A percentile compares a stretch with the other conserved stretches of the same genome.
phyloP scores from a whole-genome alignment of 1,284 basidiomycete species.

The Apiotrichum domesticum region DNA sequence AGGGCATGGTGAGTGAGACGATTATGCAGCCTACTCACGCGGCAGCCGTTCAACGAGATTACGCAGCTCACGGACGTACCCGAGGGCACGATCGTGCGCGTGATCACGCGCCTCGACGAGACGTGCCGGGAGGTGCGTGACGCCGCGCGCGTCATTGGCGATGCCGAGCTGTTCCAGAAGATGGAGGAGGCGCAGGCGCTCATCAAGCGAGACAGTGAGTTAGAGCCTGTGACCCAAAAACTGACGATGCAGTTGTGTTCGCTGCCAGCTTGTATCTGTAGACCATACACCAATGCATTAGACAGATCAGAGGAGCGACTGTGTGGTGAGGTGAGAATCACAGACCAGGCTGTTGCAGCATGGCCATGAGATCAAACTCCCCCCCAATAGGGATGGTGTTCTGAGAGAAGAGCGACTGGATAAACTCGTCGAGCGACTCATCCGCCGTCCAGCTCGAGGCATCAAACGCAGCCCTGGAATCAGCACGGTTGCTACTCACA shows the following conservation, averaged over 20 bases:
- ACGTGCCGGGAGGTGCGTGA: slow-evolving; percentile 95
- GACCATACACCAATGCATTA: background rate
- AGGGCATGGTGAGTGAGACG: slow-evolving; percentile 72
- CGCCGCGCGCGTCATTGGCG: slow-evolving; percentile 94
- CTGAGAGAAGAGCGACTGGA: background rate
- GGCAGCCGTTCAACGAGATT: slow-evolving; percentile 89
- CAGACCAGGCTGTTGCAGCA: too few relatives aligned
- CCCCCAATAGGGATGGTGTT: background rate
- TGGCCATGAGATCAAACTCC: background rate
- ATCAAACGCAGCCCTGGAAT: background rate
- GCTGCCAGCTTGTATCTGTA: slow-evolving; percentile 80
- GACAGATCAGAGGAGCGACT: too few relatives aligned
- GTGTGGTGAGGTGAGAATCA: too few relatives aligned
- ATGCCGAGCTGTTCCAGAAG: slow-evolving; percentile 89
- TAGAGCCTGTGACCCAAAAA: too few relatives aligned
- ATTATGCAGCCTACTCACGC: background rate
- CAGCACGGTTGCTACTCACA: too few relatives aligned
- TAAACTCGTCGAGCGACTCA: background rate
- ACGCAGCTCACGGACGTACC: slow-evolving; percentile 87
- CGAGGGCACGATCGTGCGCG: slow-evolving; percentile 94
- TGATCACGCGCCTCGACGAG: slow-evolving; percentile 93
- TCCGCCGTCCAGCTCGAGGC: background rate
- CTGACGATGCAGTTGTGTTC: slow-evolving; percentile 59
- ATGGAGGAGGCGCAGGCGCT: slow-evolving; percentile 93
- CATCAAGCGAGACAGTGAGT: slow-evolving; percentile 88